phyloP scores from a whole-genome alignment of 176 grass and related monocot species.

The Oryza australiensis region DNA sequence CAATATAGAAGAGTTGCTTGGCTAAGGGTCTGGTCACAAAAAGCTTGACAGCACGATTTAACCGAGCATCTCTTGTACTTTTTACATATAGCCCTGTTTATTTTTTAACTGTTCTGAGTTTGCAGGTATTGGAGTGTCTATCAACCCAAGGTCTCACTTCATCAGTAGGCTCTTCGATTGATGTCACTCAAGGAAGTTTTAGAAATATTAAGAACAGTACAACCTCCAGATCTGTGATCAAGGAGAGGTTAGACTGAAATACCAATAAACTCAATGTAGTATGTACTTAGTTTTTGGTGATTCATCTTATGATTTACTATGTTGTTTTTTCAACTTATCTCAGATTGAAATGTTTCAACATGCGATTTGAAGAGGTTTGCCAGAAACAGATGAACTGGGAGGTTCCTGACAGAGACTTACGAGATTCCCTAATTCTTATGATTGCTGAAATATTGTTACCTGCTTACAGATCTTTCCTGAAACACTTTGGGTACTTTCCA shows the following conservation, averaged over 20 bases:
- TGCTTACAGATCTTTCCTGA: slow-evolving; percentile 78
- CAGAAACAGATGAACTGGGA: slow-evolving; percentile 63
- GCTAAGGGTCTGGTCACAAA: slow-evolving; percentile 55
- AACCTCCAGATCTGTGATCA: slow-evolving; percentile 40
- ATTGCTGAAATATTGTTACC: slow-evolving; percentile 72
- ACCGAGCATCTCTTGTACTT: neutral
- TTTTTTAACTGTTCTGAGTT: neutral
- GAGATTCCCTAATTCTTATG: slow-evolving; percentile 50
- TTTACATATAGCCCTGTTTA: slow-evolving; percentile 15
- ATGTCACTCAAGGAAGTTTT: slow-evolving; percentile 29
- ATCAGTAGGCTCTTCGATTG: slow-evolving; percentile 40
- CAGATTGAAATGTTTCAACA: slow-evolving; percentile 70
- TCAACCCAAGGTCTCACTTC: slow-evolving; percentile 55
- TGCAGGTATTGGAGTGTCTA: slow-evolving; percentile 59
- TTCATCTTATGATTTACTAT: slow-evolving; percentile 9
- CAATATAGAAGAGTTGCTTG: slow-evolving; percentile 69
- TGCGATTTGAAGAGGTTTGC: slow-evolving; percentile 62
- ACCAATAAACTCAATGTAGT: neutral
- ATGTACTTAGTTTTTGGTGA: slow-evolving; percentile 8
- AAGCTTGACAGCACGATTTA: slow-evolving; percentile 4
- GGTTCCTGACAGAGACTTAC: slow-evolving; percentile 66
- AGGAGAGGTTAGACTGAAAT: slow-evolving; percentile 34
- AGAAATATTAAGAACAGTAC: slow-evolving; percentile 30
- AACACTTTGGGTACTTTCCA: slow-evolving; percentile 54
- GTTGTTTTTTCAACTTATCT: slow-evolving; percentile 12